Evolutionary conservation across 768 basidiomycete genomes (phyloP), one percentile per base, ranked within the genome.

Genomic region (Tricholoma terreum): DNA sequence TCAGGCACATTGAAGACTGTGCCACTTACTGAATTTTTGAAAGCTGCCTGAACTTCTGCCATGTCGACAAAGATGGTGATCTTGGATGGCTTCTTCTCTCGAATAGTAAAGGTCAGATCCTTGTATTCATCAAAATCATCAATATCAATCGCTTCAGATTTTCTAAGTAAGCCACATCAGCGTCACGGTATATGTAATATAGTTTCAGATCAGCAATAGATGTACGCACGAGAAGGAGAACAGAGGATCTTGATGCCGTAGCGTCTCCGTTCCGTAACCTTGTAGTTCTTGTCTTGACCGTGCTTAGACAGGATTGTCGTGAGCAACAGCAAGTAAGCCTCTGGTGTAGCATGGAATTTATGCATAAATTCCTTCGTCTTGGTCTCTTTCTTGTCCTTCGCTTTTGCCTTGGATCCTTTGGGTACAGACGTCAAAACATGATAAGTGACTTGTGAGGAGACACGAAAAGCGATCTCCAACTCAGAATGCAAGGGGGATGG

Each of bases 121-220:
- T 58, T 21, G 49, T 57, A 66, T 19, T 66, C 61, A 24, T 34
- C 9, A 14, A 61, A 35, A 15, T 52, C 51, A 12, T 66, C 57
- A 19, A 66, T 34, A 48, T 66, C 57, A 15, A 66, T 36, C 4
- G 65, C 59, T 52, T 64, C 59, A n/a, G 57, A 58, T 62, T 66
- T 64, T 7, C 65, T 66, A 42, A 21, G 38, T 38, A 49, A n/a
- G 52, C 30, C 34, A 31, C 31, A 36, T 40, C 38, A 40, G 38
- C n/a, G n/a, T 40, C 38, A 40, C n/a, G n/a, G n/a, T n/a, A n/a
- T n/a, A n/a, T n/a, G n/a, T n/a, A n/a, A n/a, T n/a, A n/a, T n/a
- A n/a, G n/a, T n/a, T n/a, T n/a, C n/a, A n/a, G n/a, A n/a, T n/a
- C n/a, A n/a, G 33, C 11, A 11, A 31, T 24, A 11, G 19, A 50